Percentiles rank a stretch among this genome's conserved stretches.
phyloP scores from a whole-genome alignment of 169 alveolate species.

The Cryptosporidium canis region DNA sequence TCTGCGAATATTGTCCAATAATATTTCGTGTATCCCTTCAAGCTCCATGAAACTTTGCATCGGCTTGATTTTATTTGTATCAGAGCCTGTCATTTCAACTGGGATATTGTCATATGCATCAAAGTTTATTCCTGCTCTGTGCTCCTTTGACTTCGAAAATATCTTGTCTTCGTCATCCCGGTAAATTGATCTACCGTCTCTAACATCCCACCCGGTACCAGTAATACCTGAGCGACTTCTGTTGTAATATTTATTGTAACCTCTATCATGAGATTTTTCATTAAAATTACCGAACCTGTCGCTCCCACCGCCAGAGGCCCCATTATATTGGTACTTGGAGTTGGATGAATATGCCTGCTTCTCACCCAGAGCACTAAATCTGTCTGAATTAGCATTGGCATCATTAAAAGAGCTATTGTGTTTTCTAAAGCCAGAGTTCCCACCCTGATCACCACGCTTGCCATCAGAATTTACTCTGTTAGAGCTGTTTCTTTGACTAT shows the following conservation, averaged over 20 bases:
- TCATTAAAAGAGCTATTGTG: not conserved
- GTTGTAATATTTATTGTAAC: constrained; percentile 9
- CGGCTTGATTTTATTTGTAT: constrained; percentile 79
- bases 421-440: constrained; percentile 17
- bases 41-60: constrained; percentile 80
- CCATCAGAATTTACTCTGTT: not conserved
- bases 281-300: constrained; percentile 22
- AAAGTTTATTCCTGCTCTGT: constrained; percentile 87
- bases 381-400: not conserved
- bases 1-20: constrained; percentile 80
- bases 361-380: constrained; percentile 62
- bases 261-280: constrained; percentile 44
- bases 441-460: constrained; percentile 22
- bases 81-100: constrained; percentile 85
- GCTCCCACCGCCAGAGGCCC: not conserved
- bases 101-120: constrained; percentile 88
- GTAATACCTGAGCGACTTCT: constrained; percentile 23
- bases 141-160: constrained; percentile 80
- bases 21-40: constrained; percentile 79
- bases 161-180: constrained; percentile 84
- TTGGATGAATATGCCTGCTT: constrained; percentile 7
- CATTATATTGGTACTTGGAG: constrained; percentile 25
- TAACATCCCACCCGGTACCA: constrained; percentile 81
- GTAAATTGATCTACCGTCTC: constrained; percentile 83
- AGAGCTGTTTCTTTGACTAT: constrained; percentile 9